Conservation (phyloP, 108 stramenopile species). For the Chaetoceros tenuissimus region DNA sequence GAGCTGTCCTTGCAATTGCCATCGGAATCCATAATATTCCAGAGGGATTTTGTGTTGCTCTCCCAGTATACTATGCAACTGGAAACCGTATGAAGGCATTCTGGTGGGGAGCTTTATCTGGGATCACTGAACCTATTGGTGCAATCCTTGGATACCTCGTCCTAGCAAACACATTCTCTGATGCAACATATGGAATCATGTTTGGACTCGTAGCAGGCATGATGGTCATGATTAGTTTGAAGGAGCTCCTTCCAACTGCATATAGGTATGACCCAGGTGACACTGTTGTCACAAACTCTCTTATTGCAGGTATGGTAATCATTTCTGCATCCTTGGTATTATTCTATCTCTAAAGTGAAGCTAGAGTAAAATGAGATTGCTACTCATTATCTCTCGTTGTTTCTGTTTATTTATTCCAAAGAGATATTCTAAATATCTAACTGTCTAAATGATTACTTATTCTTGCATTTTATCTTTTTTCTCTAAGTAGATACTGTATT, state of each 20-base stretch:
- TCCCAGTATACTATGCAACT: constrained; percentile 89
- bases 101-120: constrained; percentile 58
- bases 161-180: constrained; percentile 40
- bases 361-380: no score
- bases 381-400: no score
- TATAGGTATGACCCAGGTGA: constrained; percentile 89
- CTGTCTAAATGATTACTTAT: no score
- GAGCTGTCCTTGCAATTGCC: constrained; percentile 50
- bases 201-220: constrained; percentile 87
- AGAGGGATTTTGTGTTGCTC: constrained; percentile 83
- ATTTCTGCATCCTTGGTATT: constrained; percentile 88
- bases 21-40: constrained; percentile 85
- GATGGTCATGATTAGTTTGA: constrained; percentile 82
- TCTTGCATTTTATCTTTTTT: no score
- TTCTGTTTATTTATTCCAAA: no score
- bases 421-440: no score
- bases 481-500: no score
- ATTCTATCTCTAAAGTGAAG: constrained; percentile 42
- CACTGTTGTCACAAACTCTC: constrained; percentile 70
- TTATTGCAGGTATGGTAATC: constrained; percentile 82
- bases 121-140: constrained; percentile 68
- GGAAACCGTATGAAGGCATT: constrained; percentile 77
- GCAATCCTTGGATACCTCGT: constrained; percentile 71
- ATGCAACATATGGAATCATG: constrained; percentile 51
- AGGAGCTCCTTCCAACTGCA: constrained; percentile 91